Evolutionary conservation across 768 basidiomycete genomes (phyloP), one percentile per base, ranked within the genome.

Genomic region (Amanita subjunquillea): DNA sequence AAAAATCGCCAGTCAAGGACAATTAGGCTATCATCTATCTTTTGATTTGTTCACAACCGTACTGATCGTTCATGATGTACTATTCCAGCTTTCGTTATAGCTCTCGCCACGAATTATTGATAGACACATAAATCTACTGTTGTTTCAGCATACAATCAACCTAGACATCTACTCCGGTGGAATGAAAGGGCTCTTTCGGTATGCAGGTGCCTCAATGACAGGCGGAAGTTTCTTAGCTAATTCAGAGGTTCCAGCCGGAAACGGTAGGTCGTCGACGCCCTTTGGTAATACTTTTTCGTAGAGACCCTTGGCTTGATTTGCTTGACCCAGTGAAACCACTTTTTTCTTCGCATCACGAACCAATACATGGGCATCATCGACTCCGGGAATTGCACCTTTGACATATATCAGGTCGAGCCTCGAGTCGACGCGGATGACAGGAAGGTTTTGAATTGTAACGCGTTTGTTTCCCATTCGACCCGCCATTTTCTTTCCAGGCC

Each of bases 401-500:
- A 99, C 83, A 66, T 87, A 98, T 53, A 99, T 74, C 50, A 97
- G 79, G 68, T 98, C 85, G 45, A 96, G 80, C 12, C 72, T 70
- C 20, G 80, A 80, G 72, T 99, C 96, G 54, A 99, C 78, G 20
- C 92, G 87, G 51, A 93, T 78, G 40, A 98, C 91, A 1, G 84
- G 67, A 23, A 98, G 81, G 63, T 97, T 98, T 62, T 95, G 92
- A 12, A 77, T 75, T 6, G 95, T 98, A 7, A 79, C 78, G 38
- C 84, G 83, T 56, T 80, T 75, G 52, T 83, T 86, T 47, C 96
- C 96, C 75, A 97, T 83, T 22, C 84, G 85, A 32, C 96, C 96
- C 8, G 95, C 83, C 95, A 96, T 97, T 74, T 97, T 98, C 72
- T 93, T 96, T 36, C 96, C 96, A 3, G 96, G 96, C 71, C 89